Percentiles rank a stretch among this genome's conserved stretches.
These are phyloP conservation scores for Solanum raphanifolium DNA, from an alignment of 257 asterid species.

Conservation along the genomic window DNA sequence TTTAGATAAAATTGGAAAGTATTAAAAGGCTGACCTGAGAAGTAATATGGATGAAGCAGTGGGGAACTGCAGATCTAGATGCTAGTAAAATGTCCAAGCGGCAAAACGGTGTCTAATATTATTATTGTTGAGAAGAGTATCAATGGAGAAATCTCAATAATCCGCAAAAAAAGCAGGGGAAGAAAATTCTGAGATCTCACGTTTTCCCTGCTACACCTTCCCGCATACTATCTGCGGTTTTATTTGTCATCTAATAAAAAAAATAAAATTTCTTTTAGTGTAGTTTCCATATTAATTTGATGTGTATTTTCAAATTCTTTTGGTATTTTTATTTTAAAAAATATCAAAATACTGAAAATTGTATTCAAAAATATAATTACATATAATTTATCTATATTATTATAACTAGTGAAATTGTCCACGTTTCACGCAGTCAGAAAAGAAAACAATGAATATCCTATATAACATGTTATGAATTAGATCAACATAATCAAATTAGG, in stretches of 20 bases:
- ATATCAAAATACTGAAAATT: too few relatives aligned
- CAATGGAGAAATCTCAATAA: background rate
- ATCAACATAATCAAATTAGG: too few relatives aligned
- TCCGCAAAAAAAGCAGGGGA: background rate
- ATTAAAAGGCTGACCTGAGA: background rate
- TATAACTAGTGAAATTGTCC: background rate
- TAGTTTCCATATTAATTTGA: background rate
- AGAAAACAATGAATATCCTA: background rate
- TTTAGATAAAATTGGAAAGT: background rate
- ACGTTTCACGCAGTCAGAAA: background rate
- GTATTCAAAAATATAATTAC: too few relatives aligned
- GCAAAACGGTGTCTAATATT: background rate
- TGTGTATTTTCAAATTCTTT: too few relatives aligned
- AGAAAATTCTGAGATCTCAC: background rate
- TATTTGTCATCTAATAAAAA: background rate
- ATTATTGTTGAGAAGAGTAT: background rate
- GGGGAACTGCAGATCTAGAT: conserved; percentile 6
- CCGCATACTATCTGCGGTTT: background rate
- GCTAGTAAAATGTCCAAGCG: background rate
- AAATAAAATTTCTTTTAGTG: too few relatives aligned
- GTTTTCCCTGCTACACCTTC: background rate
- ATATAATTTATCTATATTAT: too few relatives aligned
- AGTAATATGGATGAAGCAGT: background rate
- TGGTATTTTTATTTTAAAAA: too few relatives aligned
- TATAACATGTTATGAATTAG: background rate